Percentiles rank a stretch among this genome's conserved stretches.
Evolutionary conservation across 805 yeast genomes (phyloP).

Genomic region (Osmozyma mogii): DNA sequence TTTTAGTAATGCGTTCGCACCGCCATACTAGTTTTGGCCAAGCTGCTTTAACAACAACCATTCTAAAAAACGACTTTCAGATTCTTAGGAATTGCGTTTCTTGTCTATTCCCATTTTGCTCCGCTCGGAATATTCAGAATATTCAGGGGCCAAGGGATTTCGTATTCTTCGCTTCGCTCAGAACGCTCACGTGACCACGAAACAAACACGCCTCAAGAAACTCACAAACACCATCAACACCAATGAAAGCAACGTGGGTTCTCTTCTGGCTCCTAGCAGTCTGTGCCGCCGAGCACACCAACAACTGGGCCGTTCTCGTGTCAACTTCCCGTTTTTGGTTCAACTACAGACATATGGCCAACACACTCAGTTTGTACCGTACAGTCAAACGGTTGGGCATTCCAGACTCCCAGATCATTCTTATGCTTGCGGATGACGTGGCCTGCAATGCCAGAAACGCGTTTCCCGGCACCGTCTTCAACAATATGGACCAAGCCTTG

Average conservation of each 20-base stretch:
- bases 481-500: slow-evolving; percentile 83
- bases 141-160: neutral
- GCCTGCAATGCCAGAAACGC: slow-evolving; percentile 96
- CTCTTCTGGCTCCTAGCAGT: too few species aligned
- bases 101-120: neutral
- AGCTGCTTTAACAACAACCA: too few species aligned
- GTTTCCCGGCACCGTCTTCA: slow-evolving; percentile 93
- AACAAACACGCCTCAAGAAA: slow-evolving; percentile 8
- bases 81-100: too few species aligned
- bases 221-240: slow-evolving; percentile 18
- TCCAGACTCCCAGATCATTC: slow-evolving; percentile 93
- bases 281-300: slow-evolving; percentile 51
- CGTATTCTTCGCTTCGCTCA: neutral
- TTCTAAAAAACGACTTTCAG: too few species aligned
- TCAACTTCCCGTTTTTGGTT: slow-evolving; percentile 98
- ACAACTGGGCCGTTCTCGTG: slow-evolving; percentile 81
- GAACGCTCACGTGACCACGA: slow-evolving; percentile 2
- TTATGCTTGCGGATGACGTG: slow-evolving; percentile 94
- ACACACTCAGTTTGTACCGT: slow-evolving; percentile 86
- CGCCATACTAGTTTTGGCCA: too few species aligned
- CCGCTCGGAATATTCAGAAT: slow-evolving; percentile 1
- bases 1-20: too few species aligned
- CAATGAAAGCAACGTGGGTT: too few species aligned
- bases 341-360: slow-evolving; percentile 96
- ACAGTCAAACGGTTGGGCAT: slow-evolving; percentile 94